Evolutionary conservation across 768 basidiomycete species (phyloP).

Genomic region (Podaxis sp.): DNA sequence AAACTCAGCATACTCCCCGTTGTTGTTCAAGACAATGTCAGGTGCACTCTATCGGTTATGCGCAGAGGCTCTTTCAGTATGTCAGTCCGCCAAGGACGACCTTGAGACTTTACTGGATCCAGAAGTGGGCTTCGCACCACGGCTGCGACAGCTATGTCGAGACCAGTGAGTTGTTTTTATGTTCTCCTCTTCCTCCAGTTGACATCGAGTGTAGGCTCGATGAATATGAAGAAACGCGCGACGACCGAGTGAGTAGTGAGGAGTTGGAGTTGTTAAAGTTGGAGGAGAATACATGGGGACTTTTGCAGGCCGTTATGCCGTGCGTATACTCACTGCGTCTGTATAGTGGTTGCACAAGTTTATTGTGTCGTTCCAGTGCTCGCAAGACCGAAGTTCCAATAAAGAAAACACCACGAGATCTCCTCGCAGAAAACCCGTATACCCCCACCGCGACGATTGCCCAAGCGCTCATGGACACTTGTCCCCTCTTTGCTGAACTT

Average conservation of each 20-base stretch:
- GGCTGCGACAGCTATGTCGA: constrained; percentile 44
- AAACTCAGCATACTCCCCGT: neutral
- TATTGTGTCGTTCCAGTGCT: constrained; percentile 35
- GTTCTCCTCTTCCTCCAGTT: neutral
- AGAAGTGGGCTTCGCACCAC: constrained; percentile 66
- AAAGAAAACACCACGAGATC: constrained; percentile 43
- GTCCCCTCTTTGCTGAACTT: constrained; percentile 68
- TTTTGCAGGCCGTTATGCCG: constrained; percentile 77
- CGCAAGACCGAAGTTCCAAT: constrained; percentile 57
- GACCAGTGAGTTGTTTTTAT: constrained; percentile 46
- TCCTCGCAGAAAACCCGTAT: constrained; percentile 74
- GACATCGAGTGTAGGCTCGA: constrained; percentile 35
- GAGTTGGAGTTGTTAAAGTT: constrained; percentile 63
- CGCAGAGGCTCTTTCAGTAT: constrained; percentile 60
- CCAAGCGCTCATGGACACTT: constrained; percentile 65
- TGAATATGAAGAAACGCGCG: constrained; percentile 42
- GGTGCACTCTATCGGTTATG: constrained; percentile 58
- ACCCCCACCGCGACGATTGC: constrained; percentile 74
- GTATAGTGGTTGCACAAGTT: neutral
- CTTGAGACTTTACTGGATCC: constrained; percentile 60
- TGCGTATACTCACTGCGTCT: constrained; percentile 30
- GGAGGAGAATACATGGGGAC: constrained; percentile 79
- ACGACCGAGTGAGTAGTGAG: constrained; percentile 33
- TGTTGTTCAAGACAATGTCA: constrained; percentile 28
- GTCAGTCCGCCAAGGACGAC: constrained; percentile 54